Conservation (phyloP, 179 eudicot genomes). For the Spinacia oleracea region DNA sequence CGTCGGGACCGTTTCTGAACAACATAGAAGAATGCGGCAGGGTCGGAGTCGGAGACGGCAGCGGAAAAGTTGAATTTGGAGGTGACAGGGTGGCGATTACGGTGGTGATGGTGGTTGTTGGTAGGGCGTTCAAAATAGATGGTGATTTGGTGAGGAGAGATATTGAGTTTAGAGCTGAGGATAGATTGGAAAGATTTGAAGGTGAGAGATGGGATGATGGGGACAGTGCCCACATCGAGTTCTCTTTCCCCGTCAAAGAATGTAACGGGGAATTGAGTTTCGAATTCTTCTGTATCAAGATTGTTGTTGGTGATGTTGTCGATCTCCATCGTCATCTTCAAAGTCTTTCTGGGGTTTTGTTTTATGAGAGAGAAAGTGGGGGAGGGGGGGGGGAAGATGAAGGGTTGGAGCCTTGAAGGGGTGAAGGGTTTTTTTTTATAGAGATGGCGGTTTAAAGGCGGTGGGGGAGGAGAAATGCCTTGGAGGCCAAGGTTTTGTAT, state of each 20-base stretch:
- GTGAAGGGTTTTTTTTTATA: no score
- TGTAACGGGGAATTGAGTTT: slow-evolving; percentile 36
- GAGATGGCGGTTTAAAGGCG: slow-evolving; percentile 23
- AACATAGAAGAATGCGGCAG: slow-evolving; percentile 31
- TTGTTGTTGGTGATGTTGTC: not conserved
- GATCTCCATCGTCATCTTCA: slow-evolving; percentile 10
- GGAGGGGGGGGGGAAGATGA: not conserved
- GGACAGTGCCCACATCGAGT: slow-evolving; percentile 41
- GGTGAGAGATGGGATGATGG: slow-evolving; percentile 38
- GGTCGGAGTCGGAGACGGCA: not conserved
- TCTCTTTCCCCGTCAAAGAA: slow-evolving; percentile 65
- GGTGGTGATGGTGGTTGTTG: not conserved
- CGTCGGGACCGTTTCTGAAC: slow-evolving; percentile 38
- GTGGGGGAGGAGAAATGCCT: slow-evolving; percentile 16
- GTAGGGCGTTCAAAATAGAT: slow-evolving; percentile 18
- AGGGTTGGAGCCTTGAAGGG: not conserved
- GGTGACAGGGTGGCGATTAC: slow-evolving; percentile 32
- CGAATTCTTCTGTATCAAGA: not conserved
- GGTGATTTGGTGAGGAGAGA: slow-evolving; percentile 64
- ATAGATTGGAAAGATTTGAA: slow-evolving; percentile 51
- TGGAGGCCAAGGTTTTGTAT: slow-evolving; percentile 17
- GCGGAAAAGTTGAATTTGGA: slow-evolving; percentile 36
- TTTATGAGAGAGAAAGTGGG: not conserved
- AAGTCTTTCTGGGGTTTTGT: not conserved
- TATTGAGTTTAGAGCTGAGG: slow-evolving; percentile 47